A percentile compares a stretch with the other conserved stretches of the same genome.
phyloP scores from a whole-genome alignment of 768 basidiomycete genomes.

The Strobilomyces echinocephalus region DNA sequence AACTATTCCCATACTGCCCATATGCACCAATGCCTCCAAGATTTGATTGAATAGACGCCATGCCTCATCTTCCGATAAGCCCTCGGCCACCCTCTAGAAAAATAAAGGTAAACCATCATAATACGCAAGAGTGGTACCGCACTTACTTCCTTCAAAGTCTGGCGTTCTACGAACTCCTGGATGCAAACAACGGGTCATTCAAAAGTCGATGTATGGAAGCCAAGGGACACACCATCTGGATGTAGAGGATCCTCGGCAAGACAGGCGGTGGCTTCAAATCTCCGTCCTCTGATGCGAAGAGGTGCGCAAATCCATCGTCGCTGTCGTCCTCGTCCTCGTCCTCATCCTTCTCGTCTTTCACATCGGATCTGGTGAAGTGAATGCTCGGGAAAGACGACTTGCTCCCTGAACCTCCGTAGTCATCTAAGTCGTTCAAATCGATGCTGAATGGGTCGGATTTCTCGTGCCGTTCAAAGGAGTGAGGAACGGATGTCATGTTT shows the following conservation, averaged over 20 bases:
- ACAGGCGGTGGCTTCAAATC: slow-evolving; percentile 29
- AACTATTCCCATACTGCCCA: slow-evolving; percentile 84
- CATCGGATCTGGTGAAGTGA: slow-evolving; percentile 58
- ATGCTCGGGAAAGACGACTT: slow-evolving; percentile 77
- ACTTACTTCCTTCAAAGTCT: slow-evolving; percentile 78
- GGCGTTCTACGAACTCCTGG: slow-evolving; percentile 86
- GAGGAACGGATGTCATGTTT: slow-evolving; percentile 54
- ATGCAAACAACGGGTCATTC: background rate
- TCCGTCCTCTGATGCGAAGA: slow-evolving; percentile 35
- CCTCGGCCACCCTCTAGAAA: slow-evolving; percentile 68
- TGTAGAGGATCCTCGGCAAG: slow-evolving; percentile 67
- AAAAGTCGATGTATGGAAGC: background rate
- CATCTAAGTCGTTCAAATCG: slow-evolving; percentile 59
- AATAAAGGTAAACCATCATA: background rate
- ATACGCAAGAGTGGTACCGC: background rate
- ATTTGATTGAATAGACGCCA: slow-evolving; percentile 91
- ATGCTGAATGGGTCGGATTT: slow-evolving; percentile 60
- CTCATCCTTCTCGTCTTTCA: slow-evolving; percentile 37
- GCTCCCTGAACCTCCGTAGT: slow-evolving; percentile 48
- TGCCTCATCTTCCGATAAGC: slow-evolving; percentile 75
- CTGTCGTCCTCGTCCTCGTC: slow-evolving; percentile 41
- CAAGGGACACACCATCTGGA: slow-evolving; percentile 74
- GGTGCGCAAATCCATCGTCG: slow-evolving; percentile 36
- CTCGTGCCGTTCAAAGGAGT: slow-evolving; percentile 35
- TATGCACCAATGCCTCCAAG: slow-evolving; percentile 84